Base-by-base conservation (phyloP, 805 yeast genomes). In the Saccharomyces kudriavzevii region DNA sequence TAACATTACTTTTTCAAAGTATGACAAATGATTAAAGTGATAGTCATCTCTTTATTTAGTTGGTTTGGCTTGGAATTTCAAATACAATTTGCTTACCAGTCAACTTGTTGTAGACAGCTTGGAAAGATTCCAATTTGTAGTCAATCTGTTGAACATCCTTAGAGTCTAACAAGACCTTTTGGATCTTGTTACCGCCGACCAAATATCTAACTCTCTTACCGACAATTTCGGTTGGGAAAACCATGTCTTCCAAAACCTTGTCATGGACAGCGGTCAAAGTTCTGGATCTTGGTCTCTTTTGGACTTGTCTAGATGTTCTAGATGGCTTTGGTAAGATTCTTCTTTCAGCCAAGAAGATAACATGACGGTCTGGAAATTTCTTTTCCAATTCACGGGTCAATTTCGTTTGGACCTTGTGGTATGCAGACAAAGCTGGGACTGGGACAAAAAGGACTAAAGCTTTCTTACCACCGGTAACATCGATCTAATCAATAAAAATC, bases 231-330 rank as follows among this genome's bases (percentile, higher is more conserved):
- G 98, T 91, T 79, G 99, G 99, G 97, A 87, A 92, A 67, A 94
- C 99, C 75, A 92, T 83, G 80, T 92, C 99, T 82, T 94, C 99
- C 77, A 92, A 89, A 80, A 92, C 81, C 78, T 89, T 89, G 81
- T 94, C 98, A 80, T 92, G 99, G 68, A 92, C 99, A 74, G 97
- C 90, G 69, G 97, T 85, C 78, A 94, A 84, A 73, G 99, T 92
- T 87, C 99, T 90, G 71, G 98, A 91, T 83, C 96, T 89, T 78
- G 99, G 99, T 85, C 99, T 91, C 91, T 94, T 91, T 83, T 94
- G 99, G 71, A 77, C 79, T 78, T 85, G 88, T 84, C 90, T 89
- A 60, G 96, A 82, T 74, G 85, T 81, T 82, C 98, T 90, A 73
- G 95, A 88, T 77, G 98, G 97, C 85, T 89, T 92, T 81, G 98